Percentiles rank a stretch among this genome's conserved stretches.
Conservation (phyloP, 75 land plant genomes). For the Pinus taeda region DNA sequence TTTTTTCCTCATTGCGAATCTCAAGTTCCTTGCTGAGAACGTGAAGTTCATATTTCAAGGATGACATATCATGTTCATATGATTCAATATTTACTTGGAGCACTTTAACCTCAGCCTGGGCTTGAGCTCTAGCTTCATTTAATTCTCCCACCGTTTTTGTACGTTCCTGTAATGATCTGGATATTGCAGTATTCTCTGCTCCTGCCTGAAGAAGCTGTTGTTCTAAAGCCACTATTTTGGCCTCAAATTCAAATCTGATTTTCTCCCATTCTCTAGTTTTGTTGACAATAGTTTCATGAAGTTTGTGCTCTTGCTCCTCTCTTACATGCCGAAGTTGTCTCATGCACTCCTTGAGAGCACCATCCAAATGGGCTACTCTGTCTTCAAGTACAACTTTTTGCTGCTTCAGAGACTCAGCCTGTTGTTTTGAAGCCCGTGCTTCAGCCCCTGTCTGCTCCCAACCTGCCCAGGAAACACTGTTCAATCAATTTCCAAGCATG, state of each 20-base stretch:
- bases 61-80: conserved; percentile 67
- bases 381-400: conserved; percentile 66
- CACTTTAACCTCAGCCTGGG: conserved; percentile 71
- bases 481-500: neutral
- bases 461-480: conserved; percentile 35
- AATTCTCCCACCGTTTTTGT: conserved; percentile 47
- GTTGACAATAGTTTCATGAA: conserved; percentile 60
- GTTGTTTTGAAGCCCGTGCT: conserved; percentile 59
- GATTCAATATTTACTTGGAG: conserved; percentile 54
- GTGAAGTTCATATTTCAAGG: conserved; percentile 74
- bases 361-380: conserved; percentile 82
- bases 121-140: conserved; percentile 60
- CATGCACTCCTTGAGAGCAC: conserved; percentile 92
- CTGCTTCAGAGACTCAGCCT: conserved; percentile 67
- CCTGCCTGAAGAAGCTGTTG: conserved; percentile 47
- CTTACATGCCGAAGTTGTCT: conserved; percentile 70
- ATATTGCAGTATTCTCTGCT: conserved; percentile 64
- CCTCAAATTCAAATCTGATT: conserved; percentile 62
- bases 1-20: conserved; percentile 82
- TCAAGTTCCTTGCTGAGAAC: conserved; percentile 72
- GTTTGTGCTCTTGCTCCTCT: conserved; percentile 78
- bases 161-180: conserved; percentile 78
- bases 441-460: conserved; percentile 97
- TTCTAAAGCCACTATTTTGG: conserved; percentile 52
- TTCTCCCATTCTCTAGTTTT: conserved; percentile 76